phyloP scores from a whole-genome alignment of 768 basidiomycete genomes.

The Xerocomus spinulosus region DNA sequence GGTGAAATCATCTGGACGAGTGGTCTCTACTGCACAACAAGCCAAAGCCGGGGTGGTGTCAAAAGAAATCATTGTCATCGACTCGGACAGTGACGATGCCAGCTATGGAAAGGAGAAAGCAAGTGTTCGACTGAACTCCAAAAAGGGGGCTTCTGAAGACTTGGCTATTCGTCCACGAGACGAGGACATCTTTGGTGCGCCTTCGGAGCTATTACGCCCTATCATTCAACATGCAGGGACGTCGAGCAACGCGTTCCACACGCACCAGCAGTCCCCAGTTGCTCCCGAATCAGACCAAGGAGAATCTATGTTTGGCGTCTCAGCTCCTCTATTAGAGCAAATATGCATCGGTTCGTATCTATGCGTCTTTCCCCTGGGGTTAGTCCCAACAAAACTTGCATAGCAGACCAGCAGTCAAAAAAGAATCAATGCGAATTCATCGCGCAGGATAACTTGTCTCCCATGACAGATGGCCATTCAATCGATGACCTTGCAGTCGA shows the following conservation, averaged over 20 bases:
- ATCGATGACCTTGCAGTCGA: neutral
- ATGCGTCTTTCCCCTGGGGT: neutral
- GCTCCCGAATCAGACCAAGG: neutral
- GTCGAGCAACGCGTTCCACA: neutral
- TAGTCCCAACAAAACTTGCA: neutral
- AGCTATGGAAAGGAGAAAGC: neutral
- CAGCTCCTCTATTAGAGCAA: constrained; percentile 14
- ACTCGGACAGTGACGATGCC: constrained; percentile 52
- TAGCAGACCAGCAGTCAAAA: constrained; percentile 3
- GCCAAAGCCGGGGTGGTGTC: neutral
- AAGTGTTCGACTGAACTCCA: neutral
- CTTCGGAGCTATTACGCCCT: constrained; percentile 23
- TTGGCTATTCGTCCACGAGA: neutral
- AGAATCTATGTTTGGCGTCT: constrained; percentile 16
- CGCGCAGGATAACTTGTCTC: neutral
- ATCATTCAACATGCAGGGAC: neutral
- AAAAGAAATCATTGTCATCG: constrained; percentile 54
- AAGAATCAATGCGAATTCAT: neutral
- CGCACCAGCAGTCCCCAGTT: neutral
- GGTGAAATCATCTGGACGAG: constrained; percentile 5
- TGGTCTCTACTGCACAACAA: neutral
- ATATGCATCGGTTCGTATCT: constrained; percentile 11
- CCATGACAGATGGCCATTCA: neutral
- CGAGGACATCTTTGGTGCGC: constrained; percentile 18
- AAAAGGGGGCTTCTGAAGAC: neutral